Conservation (phyloP, 768 basidiomycete genomes). For the Lactifluus rugatus region DNA sequence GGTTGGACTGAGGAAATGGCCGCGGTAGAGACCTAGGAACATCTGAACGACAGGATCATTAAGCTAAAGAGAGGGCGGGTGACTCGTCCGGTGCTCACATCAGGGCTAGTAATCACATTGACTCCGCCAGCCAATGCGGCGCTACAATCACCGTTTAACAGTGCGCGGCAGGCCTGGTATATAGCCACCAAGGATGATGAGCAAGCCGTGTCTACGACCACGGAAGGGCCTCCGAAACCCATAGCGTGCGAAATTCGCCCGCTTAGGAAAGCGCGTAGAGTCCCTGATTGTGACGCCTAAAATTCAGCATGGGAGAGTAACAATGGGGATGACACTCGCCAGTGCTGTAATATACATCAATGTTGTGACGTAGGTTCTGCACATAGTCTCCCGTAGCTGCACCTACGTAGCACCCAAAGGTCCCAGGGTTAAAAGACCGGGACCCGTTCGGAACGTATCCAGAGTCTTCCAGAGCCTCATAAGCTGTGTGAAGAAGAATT, state of each 20-base stretch:
- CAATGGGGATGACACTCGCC: slow-evolving; percentile 30
- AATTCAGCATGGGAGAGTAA: not conserved
- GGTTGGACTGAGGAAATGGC: slow-evolving; percentile 55
- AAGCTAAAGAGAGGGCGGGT: not conserved
- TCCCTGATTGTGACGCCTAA: slow-evolving; percentile 36
- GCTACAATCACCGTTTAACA: slow-evolving; percentile 54
- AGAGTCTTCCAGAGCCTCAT: slow-evolving; percentile 59
- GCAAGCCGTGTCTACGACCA: slow-evolving; percentile 67
- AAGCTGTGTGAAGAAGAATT: slow-evolving; percentile 52
- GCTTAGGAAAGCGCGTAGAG: slow-evolving; percentile 54
- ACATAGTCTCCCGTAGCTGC: slow-evolving; percentile 61
- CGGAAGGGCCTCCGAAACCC: slow-evolving; percentile 58
- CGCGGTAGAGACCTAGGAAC: slow-evolving; percentile 58
- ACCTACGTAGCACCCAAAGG: slow-evolving; percentile 60
- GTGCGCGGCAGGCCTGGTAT: slow-evolving; percentile 57
- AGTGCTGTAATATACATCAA: slow-evolving; percentile 64
- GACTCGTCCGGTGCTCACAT: slow-evolving; percentile 35
- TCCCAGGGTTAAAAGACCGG: slow-evolving; percentile 39
- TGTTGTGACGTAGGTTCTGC: slow-evolving; percentile 49
- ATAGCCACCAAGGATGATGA: slow-evolving; percentile 62
- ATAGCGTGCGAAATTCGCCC: slow-evolving; percentile 65
- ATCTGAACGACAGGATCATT: slow-evolving; percentile 36
- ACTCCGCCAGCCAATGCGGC: slow-evolving; percentile 69
- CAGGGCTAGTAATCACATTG: slow-evolving; percentile 59
- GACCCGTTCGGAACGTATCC: slow-evolving; percentile 59